Conservation (phyloP, 805 yeast species). For the Teunomyces funiuensis region DNA sequence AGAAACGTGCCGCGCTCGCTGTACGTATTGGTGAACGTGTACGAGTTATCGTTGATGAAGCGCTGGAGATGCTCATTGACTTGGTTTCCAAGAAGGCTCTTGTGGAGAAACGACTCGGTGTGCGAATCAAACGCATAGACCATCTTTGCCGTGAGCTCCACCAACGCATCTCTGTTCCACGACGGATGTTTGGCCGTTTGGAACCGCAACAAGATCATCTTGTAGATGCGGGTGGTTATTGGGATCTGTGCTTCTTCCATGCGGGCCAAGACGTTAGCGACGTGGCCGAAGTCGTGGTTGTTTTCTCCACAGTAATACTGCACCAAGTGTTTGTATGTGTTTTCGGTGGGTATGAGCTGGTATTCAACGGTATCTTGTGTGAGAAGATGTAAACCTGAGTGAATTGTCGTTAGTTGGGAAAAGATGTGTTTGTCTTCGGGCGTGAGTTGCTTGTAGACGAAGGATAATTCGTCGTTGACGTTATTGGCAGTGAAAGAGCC, state of each 20-base stretch:
- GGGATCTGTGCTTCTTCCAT: conserved; percentile 28
- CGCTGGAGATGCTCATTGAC: conserved; percentile 13
- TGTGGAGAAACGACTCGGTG: conserved; percentile 16
- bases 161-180: conserved; percentile 11
- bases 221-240: conserved; percentile 30
- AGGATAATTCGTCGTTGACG: conserved; percentile 14
- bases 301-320: conserved; percentile 2
- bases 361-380: conserved; percentile 11
- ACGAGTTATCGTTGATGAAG: not conserved
- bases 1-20: conserved; percentile 15
- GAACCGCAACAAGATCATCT: conserved; percentile 19
- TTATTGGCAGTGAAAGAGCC: conserved; percentile 13
- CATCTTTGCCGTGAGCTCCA: conserved; percentile 12
- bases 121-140: not conserved
- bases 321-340: conserved; percentile 25
- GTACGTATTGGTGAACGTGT: conserved; percentile 2
- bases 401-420: conserved; percentile 13
- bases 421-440: conserved; percentile 21
- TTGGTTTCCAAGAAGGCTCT: conserved; percentile 10
- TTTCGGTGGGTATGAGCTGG: conserved; percentile 22
- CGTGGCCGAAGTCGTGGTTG: not conserved
- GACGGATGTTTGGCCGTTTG: not conserved
- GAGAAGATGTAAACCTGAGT: conserved; percentile 15
- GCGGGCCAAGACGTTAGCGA: conserved; percentile 8
- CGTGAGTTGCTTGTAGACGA: conserved; percentile 21